A percentile compares a stretch with the other conserved stretches of the same genome.
These are phyloP conservation scores for Komagataella phaffii DNA, from an alignment of 805 yeast species.

Conservation along the genomic window DNA sequence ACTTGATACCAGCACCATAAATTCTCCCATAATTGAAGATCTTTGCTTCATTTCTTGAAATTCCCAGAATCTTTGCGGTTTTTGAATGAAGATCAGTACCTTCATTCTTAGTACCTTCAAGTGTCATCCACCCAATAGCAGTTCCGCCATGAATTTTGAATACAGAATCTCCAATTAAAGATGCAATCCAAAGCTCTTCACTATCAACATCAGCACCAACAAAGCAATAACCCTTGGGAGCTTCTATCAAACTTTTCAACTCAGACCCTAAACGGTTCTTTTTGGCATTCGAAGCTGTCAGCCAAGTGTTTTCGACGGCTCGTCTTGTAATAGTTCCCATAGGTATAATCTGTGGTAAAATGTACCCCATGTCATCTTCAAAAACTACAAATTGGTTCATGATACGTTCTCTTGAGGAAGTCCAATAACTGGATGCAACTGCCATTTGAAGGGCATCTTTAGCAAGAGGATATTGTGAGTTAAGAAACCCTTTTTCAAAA, in stretches of 20 bases:
- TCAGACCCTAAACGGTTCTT: slow-evolving; percentile 82
- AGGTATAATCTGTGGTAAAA: slow-evolving; percentile 70
- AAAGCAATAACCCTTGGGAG: slow-evolving; percentile 81
- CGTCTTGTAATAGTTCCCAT: slow-evolving; percentile 97
- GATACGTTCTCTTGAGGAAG: slow-evolving; percentile 77
- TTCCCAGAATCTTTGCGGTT: slow-evolving; percentile 82
- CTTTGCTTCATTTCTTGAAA: slow-evolving; percentile 85
- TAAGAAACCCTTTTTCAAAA: slow-evolving; percentile 62
- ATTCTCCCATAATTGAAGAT: slow-evolving; percentile 94
- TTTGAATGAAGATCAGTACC: slow-evolving; percentile 94
- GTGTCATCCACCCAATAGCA: slow-evolving; percentile 97
- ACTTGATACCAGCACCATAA: slow-evolving; percentile 92
- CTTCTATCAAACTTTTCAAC: slow-evolving; percentile 70
- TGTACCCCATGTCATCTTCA: slow-evolving; percentile 40
- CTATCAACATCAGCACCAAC: slow-evolving; percentile 99
- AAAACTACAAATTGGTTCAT: slow-evolving; percentile 76
- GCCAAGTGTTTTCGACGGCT: slow-evolving; percentile 96
- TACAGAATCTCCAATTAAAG: slow-evolving; percentile 83
- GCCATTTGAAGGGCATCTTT: slow-evolving; percentile 67
- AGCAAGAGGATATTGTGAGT: slow-evolving; percentile 63
- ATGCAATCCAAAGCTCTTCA: slow-evolving; percentile 97
- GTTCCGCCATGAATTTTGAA: slow-evolving; percentile 90
- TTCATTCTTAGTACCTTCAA: slow-evolving; percentile 85
- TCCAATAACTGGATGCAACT: slow-evolving; percentile 83
- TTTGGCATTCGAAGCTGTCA: slow-evolving; percentile 94